Base-by-base conservation (phyloP, 2,329 filamentous ascomycete genomes). In the Monilinia aucupariae region DNA sequence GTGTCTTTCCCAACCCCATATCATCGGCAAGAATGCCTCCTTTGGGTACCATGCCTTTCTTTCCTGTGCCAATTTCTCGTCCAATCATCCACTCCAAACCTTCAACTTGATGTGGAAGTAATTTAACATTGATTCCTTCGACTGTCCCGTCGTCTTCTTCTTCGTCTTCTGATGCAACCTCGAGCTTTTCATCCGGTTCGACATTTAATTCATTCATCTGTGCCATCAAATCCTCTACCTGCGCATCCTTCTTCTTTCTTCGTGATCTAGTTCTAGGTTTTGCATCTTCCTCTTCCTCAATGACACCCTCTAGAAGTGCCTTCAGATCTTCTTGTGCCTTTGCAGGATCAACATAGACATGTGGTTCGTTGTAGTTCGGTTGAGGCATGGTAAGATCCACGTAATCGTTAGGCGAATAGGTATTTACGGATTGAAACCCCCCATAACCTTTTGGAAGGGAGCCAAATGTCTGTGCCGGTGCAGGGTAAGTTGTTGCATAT, bases 21-120 rank as follows among this genome's bases (percentile, higher is more conserved):
- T 99, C 94, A 71, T 99, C 94, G 22, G 94, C 94, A 43, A 99
- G 82, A 67, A 99, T 96, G 22, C 94, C 94, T 43, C 94, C 94
- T 70, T 96, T 94, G 37, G 93, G 92, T 12, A 96, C 83, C 66
- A 79, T 84, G 64, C 90, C 90, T 69, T 88, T 89, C 78, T 94
- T 96, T 65, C 90, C 86, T 22, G 86, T 86, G 2, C 93, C 92
- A 13, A 91, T 86, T 76, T 99, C 94, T 71, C 96, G 91, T 64
- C 92, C 90, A 62, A 84, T 88, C 91, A 99, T 96, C 93, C 94
- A 99, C 63, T 88, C 85, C 0, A 97, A 88, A 70, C 94, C 94
- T 62, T 96, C 91, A 17, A 97, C 86, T 76, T 99, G 94, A 76
- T 99, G 94, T 5, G 92, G 93, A 0, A 99, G 81, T 2, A 99